Evolutionary conservation across 225 moss, liverwort and hornwort species (phyloP), one percentile per base, ranked within the genome.

Genomic region (Neckera pumila): DNA sequence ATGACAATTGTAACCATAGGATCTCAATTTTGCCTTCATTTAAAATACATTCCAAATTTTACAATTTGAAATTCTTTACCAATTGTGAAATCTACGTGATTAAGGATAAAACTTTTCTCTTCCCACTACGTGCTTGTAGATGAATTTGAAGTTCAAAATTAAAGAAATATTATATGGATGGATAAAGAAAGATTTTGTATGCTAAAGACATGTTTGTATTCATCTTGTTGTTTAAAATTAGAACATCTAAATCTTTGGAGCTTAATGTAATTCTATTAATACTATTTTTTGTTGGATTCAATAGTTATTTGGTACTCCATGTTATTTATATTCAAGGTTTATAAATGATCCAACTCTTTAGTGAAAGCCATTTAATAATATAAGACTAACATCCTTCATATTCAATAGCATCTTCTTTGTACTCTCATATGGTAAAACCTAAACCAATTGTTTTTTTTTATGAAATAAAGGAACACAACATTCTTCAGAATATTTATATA

Each of bases 41-140:
- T 14, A 21, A 2, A 40, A 8, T 2, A 23, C 23, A 25, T 8
- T 23, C 7, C 20, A n/a, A 67, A n/a, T 11, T 7, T 5, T 23
- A 25, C 21, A 67, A n/a, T 67, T 34, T n/a, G 21, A 21, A 67
- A 21, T 11, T n/a, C 21, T n/a, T n/a, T 36, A 66, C 6, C 66
- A 66, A 36, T 66, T 36, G n/a, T 20, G 20, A 56, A 11, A 56
- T 56, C 20, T 56, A 56, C 20, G 4, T 19, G 7, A 66, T n/a
- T 1, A n/a, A 20, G 3, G 11, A 66, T 36, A 56, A 20, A 20
- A 12, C 1, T 19, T 19, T 5, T 11, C 21, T 25, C 11, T 59
- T 67, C 5, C 69, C 4, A 22, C 38, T 69, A 23, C 0, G 0
- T 4, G 2, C 13, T 0, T 0, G 0, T 22, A 4, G 7, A 1